A percentile compares a stretch with the other conserved stretches of the same genome.
phyloP scores from a whole-genome alignment of 2,329 filamentous ascomycete genomes.

The Cercospora sojina region DNA sequence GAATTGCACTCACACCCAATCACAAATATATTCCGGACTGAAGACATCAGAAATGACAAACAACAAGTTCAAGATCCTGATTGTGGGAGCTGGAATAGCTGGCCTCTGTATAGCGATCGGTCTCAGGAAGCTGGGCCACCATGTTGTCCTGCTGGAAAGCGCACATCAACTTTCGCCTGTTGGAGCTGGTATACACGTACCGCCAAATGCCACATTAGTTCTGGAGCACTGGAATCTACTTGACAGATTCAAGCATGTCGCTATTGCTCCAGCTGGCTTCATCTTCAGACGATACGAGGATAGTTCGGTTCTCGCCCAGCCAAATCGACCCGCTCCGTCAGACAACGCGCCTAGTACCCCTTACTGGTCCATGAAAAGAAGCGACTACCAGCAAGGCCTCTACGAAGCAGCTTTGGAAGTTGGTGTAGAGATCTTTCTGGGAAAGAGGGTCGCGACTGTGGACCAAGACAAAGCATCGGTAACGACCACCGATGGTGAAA shows the following conservation, averaged over 20 bases:
- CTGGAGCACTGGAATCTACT: slow-evolving; percentile 9
- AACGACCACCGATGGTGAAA: slow-evolving; percentile 7
- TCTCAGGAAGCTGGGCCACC: background rate
- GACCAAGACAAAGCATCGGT: slow-evolving; percentile 1
- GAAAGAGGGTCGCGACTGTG: background rate
- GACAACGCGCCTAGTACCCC: background rate
- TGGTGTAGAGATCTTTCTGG: slow-evolving; percentile 2
- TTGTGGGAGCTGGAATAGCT: slow-evolving; percentile 6
- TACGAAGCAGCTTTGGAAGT: slow-evolving; percentile 4
- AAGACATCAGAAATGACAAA: background rate
- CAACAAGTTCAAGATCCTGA: slow-evolving; percentile 4
- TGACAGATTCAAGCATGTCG: slow-evolving; percentile 2
- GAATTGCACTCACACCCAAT: background rate
- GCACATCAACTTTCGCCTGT: slow-evolving; percentile 6
- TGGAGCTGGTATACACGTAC: slow-evolving; percentile 6
- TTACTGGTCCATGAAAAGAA: slow-evolving; percentile 11
- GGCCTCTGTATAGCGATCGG: slow-evolving; percentile 7
- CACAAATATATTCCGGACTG: background rate
- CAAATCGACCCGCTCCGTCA: background rate
- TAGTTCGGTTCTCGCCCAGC: slow-evolving; percentile 1
- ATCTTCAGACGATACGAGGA: slow-evolving; percentile 9
- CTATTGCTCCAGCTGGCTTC: slow-evolving; percentile 5
- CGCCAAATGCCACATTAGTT: slow-evolving; percentile 8
- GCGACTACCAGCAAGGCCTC: slow-evolving; percentile 11
- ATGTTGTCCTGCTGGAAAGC: slow-evolving; percentile 7